Base-by-base conservation (phyloP, 2,329 filamentous ascomycete species). In the Blastomyces gilchristii region DNA sequence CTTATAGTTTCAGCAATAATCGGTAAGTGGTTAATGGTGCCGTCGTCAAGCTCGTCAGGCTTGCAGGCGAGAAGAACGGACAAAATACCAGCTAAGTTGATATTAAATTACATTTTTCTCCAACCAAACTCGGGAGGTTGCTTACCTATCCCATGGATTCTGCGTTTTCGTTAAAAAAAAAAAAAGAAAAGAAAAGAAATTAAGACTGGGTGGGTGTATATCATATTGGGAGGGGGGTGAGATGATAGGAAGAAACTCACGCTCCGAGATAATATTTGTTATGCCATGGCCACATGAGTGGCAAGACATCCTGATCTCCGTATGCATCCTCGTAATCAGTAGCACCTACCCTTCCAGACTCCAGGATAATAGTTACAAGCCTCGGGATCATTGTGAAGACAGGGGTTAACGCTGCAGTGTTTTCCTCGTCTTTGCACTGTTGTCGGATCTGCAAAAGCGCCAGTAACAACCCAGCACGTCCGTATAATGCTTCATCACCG, bases 201-300 rank as follows among this genome's bases (percentile, higher is more conserved):
- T 9, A 28, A 41, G 58, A 54, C 39, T 62, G 70, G 72, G 66
- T 62, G n/a, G n/a, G n/a, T 22, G n/a, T 22, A 70, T 67, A 63
- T 69, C 70, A 58, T 73, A 39, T 4, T 37, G 11, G 16, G 16
- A 28, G 11, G 58, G 58, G 49, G 39, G 18, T 3, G 22, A 2
- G 45, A 9, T 18, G 31, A 31, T 22, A 22, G n/a, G 28, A 31
- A 53, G 6, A 73, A 75, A 73, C 75, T 73, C 60, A 77, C 75
- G 73, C 70, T 66, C 76, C 76, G 45, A 76, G 68, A 52, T 70
- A 70, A 63, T 74, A 77, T 58, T 72, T 66, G 2, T 67, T 70
- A 63, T 74, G 71, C 68, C 74, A 78, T 16, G 69, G 66, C 70
- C 76, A 78, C 75, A 78, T 78, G 61, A 78, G 64, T 12, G 75